phyloP scores from a whole-genome alignment of 257 asterid genomes.

The Solanum tarapatanum region DNA sequence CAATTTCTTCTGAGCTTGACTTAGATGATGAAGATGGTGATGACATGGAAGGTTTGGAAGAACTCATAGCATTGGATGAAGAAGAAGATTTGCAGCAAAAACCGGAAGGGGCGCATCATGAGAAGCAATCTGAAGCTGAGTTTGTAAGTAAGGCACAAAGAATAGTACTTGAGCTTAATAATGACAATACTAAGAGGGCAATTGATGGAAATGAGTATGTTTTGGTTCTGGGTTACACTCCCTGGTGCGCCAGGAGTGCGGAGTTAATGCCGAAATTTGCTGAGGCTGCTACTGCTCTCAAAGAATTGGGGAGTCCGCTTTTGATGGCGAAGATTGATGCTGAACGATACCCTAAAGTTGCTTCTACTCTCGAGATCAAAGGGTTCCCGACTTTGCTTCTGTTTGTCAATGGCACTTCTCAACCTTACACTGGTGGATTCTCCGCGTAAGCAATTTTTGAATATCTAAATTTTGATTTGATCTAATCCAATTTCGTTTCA shows the following conservation, averaged over 20 bases:
- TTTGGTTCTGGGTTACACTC: slow-evolving; percentile 82
- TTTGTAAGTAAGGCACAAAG: slow-evolving; percentile 81
- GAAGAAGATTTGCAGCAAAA: slow-evolving; percentile 30
- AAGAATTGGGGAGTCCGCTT: slow-evolving; percentile 44
- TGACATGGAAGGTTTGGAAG: slow-evolving; percentile 47
- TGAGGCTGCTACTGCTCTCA: slow-evolving; percentile 80
- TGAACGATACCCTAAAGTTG: slow-evolving; percentile 73
- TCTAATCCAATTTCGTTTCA: not conserved
- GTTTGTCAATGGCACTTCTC: slow-evolving; percentile 75
- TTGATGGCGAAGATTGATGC: slow-evolving; percentile 83
- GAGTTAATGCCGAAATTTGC: slow-evolving; percentile 95
- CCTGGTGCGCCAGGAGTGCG: slow-evolving; percentile 89
- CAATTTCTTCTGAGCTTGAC: slow-evolving; percentile 8
- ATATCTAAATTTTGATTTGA: not conserved
- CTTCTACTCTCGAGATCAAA: slow-evolving; percentile 52
- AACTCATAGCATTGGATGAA: slow-evolving; percentile 75
- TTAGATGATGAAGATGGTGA: slow-evolving; percentile 24
- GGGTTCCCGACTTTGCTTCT: slow-evolving; percentile 82
- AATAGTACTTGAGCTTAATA: slow-evolving; percentile 68
- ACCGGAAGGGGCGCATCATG: slow-evolving; percentile 35
- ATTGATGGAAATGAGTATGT: slow-evolving; percentile 70
- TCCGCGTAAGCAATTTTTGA: slow-evolving; percentile 47
- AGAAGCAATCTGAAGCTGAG: slow-evolving; percentile 45
- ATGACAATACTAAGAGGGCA: slow-evolving; percentile 44
- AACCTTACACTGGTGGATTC: slow-evolving; percentile 82